Evolutionary conservation across 768 basidiomycete species (phyloP), one percentile per base, ranked within the genome.

Genomic region (Suillus lakei): DNA sequence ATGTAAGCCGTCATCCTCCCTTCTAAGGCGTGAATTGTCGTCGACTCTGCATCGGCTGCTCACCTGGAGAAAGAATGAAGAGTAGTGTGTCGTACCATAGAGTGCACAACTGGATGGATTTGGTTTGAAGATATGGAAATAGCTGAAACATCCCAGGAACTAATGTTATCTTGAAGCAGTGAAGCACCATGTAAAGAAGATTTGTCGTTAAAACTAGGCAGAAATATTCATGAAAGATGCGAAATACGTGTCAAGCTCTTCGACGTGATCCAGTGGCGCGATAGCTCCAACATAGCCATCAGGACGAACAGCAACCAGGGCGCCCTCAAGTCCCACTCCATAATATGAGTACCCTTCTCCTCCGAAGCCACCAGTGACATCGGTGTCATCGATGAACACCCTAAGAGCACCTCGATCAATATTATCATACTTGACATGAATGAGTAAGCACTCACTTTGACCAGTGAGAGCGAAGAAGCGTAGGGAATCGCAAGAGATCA

Each of bases 281-380:
- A 91, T 77, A 68, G 79, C 80, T 4, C 86, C 88, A 38, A 92
- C 82, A 64, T 90, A 90, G 15, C 90, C 90, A 38, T 76, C 76
- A 15, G 75, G 75, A 21, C 76, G 75, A 38, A 76, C 76, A 3
- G 73, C 72, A 41, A 75, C 70, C 16, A 77, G 59, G 6, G 69
- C 73, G 18, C 76, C 76, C 44, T 73, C 66, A 10, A 71, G 61
- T 1, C 63, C 62, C 15, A 80, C 70, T 0, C 89, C 89, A 68
- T 86, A 90, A 34, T 81, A 80, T 0, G 73, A 67, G 71, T 91
- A 90, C 5, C 85, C 88, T 41, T 80, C 79, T 6, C 88, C 88
- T 30, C 86, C 87, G 28, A 77, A 70, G 4, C 61, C 70, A 3
- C 81, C 83, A 26, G 72, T 76, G 41, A 82, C 66, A 65, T 87